Percentiles rank a stretch among this genome's conserved stretches.
Evolutionary conservation across 2,329 filamentous ascomycete species (phyloP).

Genomic region (Xylaria sp.): DNA sequence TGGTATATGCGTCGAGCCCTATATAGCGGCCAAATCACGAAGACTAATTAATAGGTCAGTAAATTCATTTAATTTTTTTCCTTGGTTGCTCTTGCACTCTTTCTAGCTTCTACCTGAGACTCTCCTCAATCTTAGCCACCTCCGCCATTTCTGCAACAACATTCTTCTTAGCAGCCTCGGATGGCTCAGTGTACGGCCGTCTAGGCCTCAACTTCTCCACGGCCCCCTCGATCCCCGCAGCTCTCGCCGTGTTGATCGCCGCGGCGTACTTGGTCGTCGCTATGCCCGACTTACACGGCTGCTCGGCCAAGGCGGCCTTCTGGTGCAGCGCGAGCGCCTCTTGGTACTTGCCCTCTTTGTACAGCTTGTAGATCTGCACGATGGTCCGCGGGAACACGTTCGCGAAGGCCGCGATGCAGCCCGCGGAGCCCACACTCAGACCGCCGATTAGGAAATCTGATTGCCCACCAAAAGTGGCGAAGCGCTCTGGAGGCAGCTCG

Average conservation of each 20-base stretch:
- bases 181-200: slow-evolving; percentile 67
- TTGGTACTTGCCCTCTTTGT: slow-evolving; percentile 64
- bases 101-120: slow-evolving; percentile 31
- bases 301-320: slow-evolving; percentile 73
- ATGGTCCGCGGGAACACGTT: slow-evolving; percentile 71
- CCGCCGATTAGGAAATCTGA: slow-evolving; percentile 76
- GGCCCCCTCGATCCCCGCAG: slow-evolving; percentile 69
- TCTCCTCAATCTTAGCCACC: slow-evolving; percentile 48
- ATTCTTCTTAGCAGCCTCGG: slow-evolving; percentile 57
- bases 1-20: slow-evolving; percentile 3
- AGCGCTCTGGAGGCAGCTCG: slow-evolving; percentile 63
- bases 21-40: background rate
- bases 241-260: slow-evolving; percentile 66
- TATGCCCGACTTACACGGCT: slow-evolving; percentile 73
- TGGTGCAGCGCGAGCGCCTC: slow-evolving; percentile 71
- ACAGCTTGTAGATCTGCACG: slow-evolving; percentile 70
- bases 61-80: background rate
- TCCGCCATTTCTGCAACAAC: slow-evolving; percentile 56
- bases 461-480: slow-evolving; percentile 78
- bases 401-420: slow-evolving; percentile 71
- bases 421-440: slow-evolving; percentile 67
- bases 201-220: slow-evolving; percentile 68
- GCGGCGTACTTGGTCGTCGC: slow-evolving; percentile 76
- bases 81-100: background rate
- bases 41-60: slow-evolving; percentile 16